Evolutionary conservation across 2,329 filamentous ascomycete genomes (phyloP), one percentile per base, ranked within the genome.

Genomic region (Cordyceps fumosorosea): DNA sequence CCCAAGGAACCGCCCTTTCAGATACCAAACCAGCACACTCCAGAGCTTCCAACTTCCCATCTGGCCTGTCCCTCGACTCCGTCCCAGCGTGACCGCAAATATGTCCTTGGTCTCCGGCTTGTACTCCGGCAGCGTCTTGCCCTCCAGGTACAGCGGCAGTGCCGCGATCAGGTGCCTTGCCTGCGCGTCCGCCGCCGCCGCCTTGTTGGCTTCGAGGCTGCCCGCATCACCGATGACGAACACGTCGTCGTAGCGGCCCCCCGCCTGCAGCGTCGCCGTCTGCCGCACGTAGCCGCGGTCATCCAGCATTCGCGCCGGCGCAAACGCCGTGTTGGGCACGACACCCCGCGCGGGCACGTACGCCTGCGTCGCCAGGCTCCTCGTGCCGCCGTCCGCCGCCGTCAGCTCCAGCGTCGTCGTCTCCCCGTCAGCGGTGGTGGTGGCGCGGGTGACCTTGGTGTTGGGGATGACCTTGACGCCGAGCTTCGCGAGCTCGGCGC

Each of bases 331-430:
- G 71, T 84, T 84, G 62, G 77, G 74, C 0, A 68, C 56, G 4
- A 76, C 63, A 50, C 82, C 82, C 42, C 75, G 78, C 0, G 80
- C 76, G 0, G 81, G 80, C 16, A 84, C 68, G 67, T 80, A 78
- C 0, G 81, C 70, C 66, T 80, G 77, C 0, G 77, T 70, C 16
- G 68, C 69, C 56, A 83, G 68, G 3, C 72, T 76, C 64, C 70
- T 71, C 47, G 66, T 73, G n/a, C 60, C 70, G 22, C 75, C 76
- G 60, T 73, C 70, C 3, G 69, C 65, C 45, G 66, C 66, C 12
- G 66, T 71, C 5, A 79, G 69, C 62, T 75, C 71, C 14, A 80
- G 66, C n/a, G 71, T 53, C 1, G 32, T 74, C 68, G 20, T n/a
- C 40, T 63, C 64, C 1, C 2, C 6, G 32, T 68, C 69, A 2